A percentile compares a stretch with the other conserved stretches of the same genome.
Conservation (phyloP, 306 rosid genomes). For the Sophora flavescens region DNA sequence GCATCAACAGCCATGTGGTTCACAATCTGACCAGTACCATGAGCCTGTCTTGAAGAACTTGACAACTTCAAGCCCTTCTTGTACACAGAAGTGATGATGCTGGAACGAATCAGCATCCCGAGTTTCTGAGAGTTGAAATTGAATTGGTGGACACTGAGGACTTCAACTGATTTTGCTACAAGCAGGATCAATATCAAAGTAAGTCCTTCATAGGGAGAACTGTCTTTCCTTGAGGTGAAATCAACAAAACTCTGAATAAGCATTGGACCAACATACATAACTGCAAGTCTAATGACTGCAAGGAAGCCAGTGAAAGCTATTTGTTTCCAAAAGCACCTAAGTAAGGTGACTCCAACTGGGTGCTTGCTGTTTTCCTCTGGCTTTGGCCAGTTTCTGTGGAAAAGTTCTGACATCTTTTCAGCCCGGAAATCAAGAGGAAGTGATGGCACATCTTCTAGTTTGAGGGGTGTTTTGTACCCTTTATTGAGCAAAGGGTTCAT, state of each 20-base stretch:
- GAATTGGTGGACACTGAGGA: slow-evolving; percentile 72
- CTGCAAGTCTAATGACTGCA: slow-evolving; percentile 62
- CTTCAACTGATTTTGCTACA: slow-evolving; percentile 71
- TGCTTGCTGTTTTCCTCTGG: slow-evolving; percentile 66
- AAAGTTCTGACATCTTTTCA: slow-evolving; percentile 62
- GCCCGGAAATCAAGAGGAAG: slow-evolving; percentile 48
- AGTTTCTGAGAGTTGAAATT: slow-evolving; percentile 78
- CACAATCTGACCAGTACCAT: slow-evolving; percentile 87
- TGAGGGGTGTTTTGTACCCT: slow-evolving; percentile 53
- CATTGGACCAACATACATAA: slow-evolving; percentile 76
- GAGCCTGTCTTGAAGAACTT: slow-evolving; percentile 76
- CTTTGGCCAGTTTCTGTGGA: slow-evolving; percentile 78
- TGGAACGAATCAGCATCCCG: slow-evolving; percentile 80
- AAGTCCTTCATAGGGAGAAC: slow-evolving; percentile 69
- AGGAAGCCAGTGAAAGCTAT: slow-evolving; percentile 73
- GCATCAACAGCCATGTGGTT: slow-evolving; percentile 95
- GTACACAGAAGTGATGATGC: slow-evolving; percentile 74
- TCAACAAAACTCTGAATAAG: slow-evolving; percentile 75
- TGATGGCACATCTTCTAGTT: slow-evolving; percentile 54
- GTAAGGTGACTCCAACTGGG: slow-evolving; percentile 69
- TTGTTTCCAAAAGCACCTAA: slow-evolving; percentile 81
- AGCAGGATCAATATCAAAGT: slow-evolving; percentile 62
- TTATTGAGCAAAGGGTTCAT: slow-evolving; percentile 52
- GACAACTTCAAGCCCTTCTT: slow-evolving; percentile 77
- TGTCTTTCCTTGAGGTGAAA: slow-evolving; percentile 66